phyloP scores from a whole-genome alignment of 2,329 filamentous ascomycete genomes.

The Albophoma yamanashiensis region DNA sequence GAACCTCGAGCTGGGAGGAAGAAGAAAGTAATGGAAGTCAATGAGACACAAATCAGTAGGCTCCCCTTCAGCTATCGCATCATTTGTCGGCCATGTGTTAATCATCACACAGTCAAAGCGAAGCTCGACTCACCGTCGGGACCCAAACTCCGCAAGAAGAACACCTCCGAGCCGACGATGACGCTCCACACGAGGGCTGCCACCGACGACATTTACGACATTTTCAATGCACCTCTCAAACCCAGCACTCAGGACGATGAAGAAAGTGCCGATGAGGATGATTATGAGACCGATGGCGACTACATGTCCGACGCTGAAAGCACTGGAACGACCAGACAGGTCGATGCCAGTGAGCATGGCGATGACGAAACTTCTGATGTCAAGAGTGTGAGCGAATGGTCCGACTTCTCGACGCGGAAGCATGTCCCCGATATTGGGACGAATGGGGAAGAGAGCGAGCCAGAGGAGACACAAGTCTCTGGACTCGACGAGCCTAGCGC shows the following conservation, averaged over 20 bases:
- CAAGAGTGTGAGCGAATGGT: slow-evolving; percentile 72
- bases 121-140: slow-evolving; percentile 83
- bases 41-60: slow-evolving; percentile 88
- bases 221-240: slow-evolving; percentile 73
- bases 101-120: slow-evolving; percentile 60
- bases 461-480: slow-evolving; percentile 23
- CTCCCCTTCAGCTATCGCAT: background rate
- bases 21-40: slow-evolving; percentile 74
- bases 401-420: slow-evolving; percentile 69
- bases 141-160: slow-evolving; percentile 75
- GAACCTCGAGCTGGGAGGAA: slow-evolving; percentile 45
- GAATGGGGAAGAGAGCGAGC: slow-evolving; percentile 18
- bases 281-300: slow-evolving; percentile 61
- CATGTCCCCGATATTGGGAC: slow-evolving; percentile 46
- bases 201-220: slow-evolving; percentile 93
- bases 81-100: slow-evolving; percentile 8
- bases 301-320: slow-evolving; percentile 84
- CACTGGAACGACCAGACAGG: slow-evolving; percentile 64
- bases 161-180: slow-evolving; percentile 80
- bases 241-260: slow-evolving; percentile 17
- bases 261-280: slow-evolving; percentile 48
- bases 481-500: slow-evolving; percentile 21
- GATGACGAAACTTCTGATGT: slow-evolving; percentile 43
- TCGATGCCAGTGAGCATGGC: slow-evolving; percentile 32
- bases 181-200: slow-evolving; percentile 91